phyloP scores from a whole-genome alignment of 2,329 filamentous ascomycete species.

The Talaromyces sp. region DNA sequence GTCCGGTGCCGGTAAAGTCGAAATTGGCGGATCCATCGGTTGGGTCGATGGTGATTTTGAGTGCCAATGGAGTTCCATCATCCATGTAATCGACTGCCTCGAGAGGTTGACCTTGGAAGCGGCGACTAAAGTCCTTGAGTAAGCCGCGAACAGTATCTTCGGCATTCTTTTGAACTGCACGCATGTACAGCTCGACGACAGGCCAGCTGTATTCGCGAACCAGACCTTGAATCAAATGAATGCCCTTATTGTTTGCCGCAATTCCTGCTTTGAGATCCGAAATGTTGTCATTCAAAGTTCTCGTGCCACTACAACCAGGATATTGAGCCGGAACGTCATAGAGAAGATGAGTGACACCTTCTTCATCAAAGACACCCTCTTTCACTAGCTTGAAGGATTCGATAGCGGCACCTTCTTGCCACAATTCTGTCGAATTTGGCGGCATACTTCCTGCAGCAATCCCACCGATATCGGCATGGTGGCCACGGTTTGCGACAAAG shows the following conservation, averaged over 20 bases:
- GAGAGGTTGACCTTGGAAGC: slow-evolving; percentile 68
- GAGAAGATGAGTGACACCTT: slow-evolving; percentile 68
- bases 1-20: slow-evolving; percentile 73
- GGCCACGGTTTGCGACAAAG: slow-evolving; percentile 75
- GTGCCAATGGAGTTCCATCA: slow-evolving; percentile 72
- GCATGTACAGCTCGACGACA: slow-evolving; percentile 81
- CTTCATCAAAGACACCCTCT: slow-evolving; percentile 74
- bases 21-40: slow-evolving; percentile 73
- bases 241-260: slow-evolving; percentile 82
- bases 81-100: slow-evolving; percentile 81
- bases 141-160: slow-evolving; percentile 71
- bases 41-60: slow-evolving; percentile 72
- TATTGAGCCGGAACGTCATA: slow-evolving; percentile 71
- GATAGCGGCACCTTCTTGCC: slow-evolving; percentile 49
- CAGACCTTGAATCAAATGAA: slow-evolving; percentile 68
- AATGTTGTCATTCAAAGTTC: slow-evolving; percentile 77
- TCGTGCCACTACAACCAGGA: slow-evolving; percentile 72
- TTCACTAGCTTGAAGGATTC: slow-evolving; percentile 63
- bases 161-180: slow-evolving; percentile 75
- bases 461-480: slow-evolving; percentile 82
- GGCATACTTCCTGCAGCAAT: slow-evolving; percentile 83
- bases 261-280: slow-evolving; percentile 85
- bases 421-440: slow-evolving; percentile 49
- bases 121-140: slow-evolving; percentile 66
- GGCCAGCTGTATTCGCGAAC: slow-evolving; percentile 68